phyloP scores from a whole-genome alignment of 2,329 filamentous ascomycete genomes.

The Harringtonia lauricola region DNA sequence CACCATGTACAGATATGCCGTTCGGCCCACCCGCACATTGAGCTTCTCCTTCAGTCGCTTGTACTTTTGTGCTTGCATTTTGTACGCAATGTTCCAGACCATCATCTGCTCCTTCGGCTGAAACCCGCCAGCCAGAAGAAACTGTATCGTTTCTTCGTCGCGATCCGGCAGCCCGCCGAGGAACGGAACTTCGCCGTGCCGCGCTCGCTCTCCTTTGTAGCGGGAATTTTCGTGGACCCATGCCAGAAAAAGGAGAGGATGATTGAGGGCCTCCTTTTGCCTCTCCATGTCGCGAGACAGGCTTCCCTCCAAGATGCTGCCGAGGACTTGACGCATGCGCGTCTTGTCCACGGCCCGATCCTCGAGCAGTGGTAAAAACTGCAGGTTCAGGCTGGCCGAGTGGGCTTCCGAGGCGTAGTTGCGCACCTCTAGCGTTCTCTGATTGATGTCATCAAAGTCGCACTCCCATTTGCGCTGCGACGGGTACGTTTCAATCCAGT shows the following conservation, averaged over 20 bases:
- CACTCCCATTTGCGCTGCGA: constrained; percentile 61
- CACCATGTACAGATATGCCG: constrained; percentile 54
- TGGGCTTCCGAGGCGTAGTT: constrained; percentile 32
- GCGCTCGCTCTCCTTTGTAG: constrained; percentile 24
- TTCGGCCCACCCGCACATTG: constrained; percentile 49
- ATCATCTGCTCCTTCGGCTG: constrained; percentile 33
- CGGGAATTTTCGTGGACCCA: constrained; percentile 38
- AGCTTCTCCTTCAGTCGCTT: constrained; percentile 41
- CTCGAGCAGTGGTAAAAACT: constrained; percentile 58
- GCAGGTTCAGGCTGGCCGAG: constrained; percentile 49
- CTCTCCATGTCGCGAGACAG: constrained; percentile 40
- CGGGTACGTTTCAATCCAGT: constrained; percentile 56
- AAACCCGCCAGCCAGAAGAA: constrained; percentile 52
- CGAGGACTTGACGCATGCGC: constrained; percentile 36
- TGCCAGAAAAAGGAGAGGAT: constrained; percentile 36
- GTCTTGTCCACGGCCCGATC: constrained; percentile 38
- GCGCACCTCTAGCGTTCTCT: constrained; percentile 57
- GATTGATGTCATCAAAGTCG: constrained; percentile 31
- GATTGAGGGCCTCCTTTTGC: constrained; percentile 37
- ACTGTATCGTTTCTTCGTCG: constrained; percentile 38
- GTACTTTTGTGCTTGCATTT: constrained; percentile 39
- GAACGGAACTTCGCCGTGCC: constrained; percentile 28
- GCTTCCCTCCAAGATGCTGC: constrained; percentile 34
- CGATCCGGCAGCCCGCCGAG: constrained; percentile 37
- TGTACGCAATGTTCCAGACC: constrained; percentile 35